Evolutionary conservation across 176 grass and related monocot genomes (phyloP).

Genomic region (Bothriochloa decipiens): DNA sequence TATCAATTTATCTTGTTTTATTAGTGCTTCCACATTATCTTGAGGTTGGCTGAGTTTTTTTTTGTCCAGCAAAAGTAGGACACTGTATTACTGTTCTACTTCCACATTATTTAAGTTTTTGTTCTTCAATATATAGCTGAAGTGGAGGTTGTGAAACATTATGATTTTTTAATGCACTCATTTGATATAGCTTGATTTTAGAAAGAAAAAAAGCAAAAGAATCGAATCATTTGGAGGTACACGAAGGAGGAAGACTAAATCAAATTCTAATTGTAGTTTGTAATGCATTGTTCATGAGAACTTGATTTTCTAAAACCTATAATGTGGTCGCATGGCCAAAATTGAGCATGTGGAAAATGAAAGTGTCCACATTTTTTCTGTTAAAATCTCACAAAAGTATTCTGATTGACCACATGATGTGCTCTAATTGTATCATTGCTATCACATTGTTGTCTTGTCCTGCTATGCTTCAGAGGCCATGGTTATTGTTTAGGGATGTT

Average conservation of each 20-base stretch:
- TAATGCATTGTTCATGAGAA: background rate
- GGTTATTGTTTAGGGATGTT: too few relatives aligned
- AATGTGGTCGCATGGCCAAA: background rate
- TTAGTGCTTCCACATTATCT: background rate
- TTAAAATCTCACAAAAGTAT: background rate
- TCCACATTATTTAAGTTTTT: background rate
- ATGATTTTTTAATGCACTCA: background rate
- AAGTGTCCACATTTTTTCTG: background rate
- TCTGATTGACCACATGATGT: background rate
- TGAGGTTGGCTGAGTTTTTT: background rate
- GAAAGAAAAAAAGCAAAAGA: too few relatives aligned
- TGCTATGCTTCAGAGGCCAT: background rate
- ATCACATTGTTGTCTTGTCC: background rate
- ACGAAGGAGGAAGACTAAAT: too few relatives aligned
- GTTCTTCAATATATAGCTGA: background rate
- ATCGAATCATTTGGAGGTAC: too few relatives aligned
- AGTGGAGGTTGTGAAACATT: background rate
- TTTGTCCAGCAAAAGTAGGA: background rate
- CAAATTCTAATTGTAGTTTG: background rate
- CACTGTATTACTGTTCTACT: background rate
- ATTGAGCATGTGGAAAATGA: background rate
- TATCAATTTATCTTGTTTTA: background rate
- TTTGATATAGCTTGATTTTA: background rate
- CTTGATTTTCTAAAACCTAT: background rate
- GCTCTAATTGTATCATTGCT: background rate